A percentile compares a stretch with the other conserved stretches of the same genome.
These are phyloP conservation scores for Eucalyptus urophylla DNA, from an alignment of 345 rosid genomes.

Conservation along the genomic window DNA sequence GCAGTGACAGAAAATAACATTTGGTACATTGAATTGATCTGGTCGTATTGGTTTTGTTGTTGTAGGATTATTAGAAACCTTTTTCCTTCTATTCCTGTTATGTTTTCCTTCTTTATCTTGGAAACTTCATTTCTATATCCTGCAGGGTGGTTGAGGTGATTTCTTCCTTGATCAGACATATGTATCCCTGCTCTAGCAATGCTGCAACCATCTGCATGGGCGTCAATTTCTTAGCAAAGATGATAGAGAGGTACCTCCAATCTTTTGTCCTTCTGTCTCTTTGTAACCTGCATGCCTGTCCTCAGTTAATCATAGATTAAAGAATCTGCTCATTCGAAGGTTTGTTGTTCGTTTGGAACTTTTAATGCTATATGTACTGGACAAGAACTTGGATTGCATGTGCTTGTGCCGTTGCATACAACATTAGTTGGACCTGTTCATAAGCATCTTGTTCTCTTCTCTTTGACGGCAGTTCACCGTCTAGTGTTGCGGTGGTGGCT, in stretches of 20 bases:
- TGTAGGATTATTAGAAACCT: background rate
- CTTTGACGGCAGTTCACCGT: conserved; percentile 49
- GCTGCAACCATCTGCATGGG: conserved; percentile 68
- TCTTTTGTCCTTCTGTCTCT: background rate
- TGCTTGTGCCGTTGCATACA: background rate
- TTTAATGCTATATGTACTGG: background rate
- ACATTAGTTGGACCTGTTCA: background rate
- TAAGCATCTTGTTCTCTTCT: background rate
- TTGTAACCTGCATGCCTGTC: background rate
- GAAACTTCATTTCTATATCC: background rate
- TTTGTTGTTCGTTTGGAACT: background rate
- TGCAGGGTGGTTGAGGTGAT: conserved; percentile 77
- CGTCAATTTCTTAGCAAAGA: conserved; percentile 57
- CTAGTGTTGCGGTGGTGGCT: conserved; percentile 46
- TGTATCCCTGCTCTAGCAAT: conserved; percentile 36
- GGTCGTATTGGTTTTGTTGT: background rate
- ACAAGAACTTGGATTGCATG: background rate
- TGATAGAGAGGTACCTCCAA: conserved; percentile 58
- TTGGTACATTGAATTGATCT: conserved; percentile 29
- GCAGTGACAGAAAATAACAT: conserved; percentile 37
- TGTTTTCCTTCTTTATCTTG: background rate
- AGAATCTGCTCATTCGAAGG: background rate
- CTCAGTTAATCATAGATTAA: background rate
- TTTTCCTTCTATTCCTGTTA: background rate
- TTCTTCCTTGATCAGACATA: conserved; percentile 47